Base-by-base conservation (phyloP, 441 rosid species). In the Euphorbia neoarborescens region DNA sequence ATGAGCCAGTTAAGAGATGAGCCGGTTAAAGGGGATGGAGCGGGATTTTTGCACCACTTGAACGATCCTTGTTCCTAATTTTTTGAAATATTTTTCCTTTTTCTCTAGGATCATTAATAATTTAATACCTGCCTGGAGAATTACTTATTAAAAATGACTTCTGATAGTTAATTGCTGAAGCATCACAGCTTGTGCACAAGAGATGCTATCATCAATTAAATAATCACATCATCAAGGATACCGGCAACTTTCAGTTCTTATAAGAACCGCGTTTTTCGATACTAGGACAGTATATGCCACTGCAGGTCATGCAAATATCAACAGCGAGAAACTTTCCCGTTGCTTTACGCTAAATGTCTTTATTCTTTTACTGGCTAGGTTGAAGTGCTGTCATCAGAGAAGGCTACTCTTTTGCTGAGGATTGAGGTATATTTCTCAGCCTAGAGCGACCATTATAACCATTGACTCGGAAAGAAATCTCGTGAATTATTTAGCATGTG, bases 301-400 rank as follows among this genome's bases (percentile, higher is more conserved):
- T 42, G 51, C 46, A 51, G 19, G 50, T 54, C 50, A 54, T 54
- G 34, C 35, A 50, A 63, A 38, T 35, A 19, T 3, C 65, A 24
- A 9, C 51, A 53, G 32, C 48, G 32, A 53, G 37, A 44, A 40
- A 44, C 1, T 44, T 65, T 30, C 34, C 37, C 8, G 1, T 6
- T 59, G 22, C 56, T 62, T 37, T 4, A 27, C 13, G 38, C 30
- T 42, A 2, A 62, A 71, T 30, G 1, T 64, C 65, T 50, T 9
- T 25, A 38, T 32, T 25, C 71, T 58, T 62, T 54, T 50, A 3
- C 66, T 75, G 69, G 44, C 75, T 87, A 94, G 97, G 99, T 89
- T 22, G 99, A 94, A 83, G 85, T 91, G 6, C 89, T 94, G 53
- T 90, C 96, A 62, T 90, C 99, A 0, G 96, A 94, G 81, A 94